Percentiles rank a stretch among this genome's conserved stretches.
Evolutionary conservation across 306 rosid genomes (phyloP).

Genomic region (Hylodesmum podocarpum): DNA sequence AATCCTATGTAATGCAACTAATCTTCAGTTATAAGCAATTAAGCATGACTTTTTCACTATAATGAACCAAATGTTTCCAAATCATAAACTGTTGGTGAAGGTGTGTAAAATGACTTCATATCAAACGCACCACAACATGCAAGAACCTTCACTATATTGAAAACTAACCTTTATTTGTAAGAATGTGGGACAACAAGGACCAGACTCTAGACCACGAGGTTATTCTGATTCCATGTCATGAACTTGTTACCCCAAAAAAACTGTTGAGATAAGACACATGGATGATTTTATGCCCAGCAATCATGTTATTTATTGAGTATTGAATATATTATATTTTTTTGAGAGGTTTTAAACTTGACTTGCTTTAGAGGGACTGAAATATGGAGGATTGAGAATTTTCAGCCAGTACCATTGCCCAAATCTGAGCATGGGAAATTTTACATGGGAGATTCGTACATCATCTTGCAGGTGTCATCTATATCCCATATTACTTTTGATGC

Average conservation of each 20-base stretch:
- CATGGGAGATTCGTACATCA: slow-evolving; percentile 85
- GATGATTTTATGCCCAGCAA: background rate
- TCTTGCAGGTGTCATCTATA: slow-evolving; percentile 68
- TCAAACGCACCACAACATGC: background rate
- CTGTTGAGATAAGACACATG: background rate
- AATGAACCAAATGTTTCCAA: background rate
- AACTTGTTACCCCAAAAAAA: slow-evolving; percentile 7
- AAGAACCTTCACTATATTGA: background rate
- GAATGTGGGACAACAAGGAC: background rate
- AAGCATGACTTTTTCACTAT: background rate
- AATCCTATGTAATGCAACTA: background rate
- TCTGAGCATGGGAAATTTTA: slow-evolving; percentile 92
- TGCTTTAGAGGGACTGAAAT: slow-evolving; percentile 86
- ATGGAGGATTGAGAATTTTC: slow-evolving; percentile 96
- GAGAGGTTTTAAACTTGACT: slow-evolving; percentile 58
- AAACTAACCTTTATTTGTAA: background rate
- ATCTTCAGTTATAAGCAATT: slow-evolving; percentile 22
- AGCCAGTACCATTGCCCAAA: slow-evolving; percentile 87
- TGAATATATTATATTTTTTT: slow-evolving; percentile 19
- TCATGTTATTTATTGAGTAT: slow-evolving; percentile 18
- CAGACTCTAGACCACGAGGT: background rate
- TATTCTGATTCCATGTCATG: background rate
- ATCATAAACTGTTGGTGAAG: background rate
- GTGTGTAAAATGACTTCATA: background rate
- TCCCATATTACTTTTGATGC: slow-evolving; percentile 14